These are phyloP conservation scores for Fraxinus ornus DNA, from an alignment of 305 asterid species.

Conservation along the genomic window DNA sequence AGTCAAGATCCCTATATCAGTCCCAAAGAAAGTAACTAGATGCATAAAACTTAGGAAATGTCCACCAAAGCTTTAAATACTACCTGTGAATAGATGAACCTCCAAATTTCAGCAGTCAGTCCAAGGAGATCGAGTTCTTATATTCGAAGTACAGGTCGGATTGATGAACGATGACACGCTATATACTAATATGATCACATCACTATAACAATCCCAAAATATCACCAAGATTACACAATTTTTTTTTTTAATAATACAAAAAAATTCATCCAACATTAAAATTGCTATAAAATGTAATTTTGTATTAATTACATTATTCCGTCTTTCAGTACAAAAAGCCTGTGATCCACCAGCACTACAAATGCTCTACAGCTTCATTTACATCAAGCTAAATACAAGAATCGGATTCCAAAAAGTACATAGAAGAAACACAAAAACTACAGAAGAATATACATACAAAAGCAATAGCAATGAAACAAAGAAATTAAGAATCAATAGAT, in stretches of 20 bases:
- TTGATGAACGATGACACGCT: not conserved
- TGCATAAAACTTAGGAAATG: slow-evolving; percentile 9
- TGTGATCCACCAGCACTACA: not conserved
- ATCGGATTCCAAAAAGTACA: slow-evolving; percentile 15
- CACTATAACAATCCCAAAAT: slow-evolving; percentile 21
- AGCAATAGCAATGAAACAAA: slow-evolving; percentile 8
- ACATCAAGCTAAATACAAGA: slow-evolving; percentile 26
- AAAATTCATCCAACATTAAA: slow-evolving; percentile 14
- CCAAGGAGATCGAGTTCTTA: slow-evolving; percentile 15
- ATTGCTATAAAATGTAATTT: slow-evolving; percentile 4
- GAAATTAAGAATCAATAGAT: slow-evolving; percentile 20
- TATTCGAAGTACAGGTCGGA: slow-evolving; percentile 15
- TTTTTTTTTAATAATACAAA: not conserved
- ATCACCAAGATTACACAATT: slow-evolving; percentile 24
- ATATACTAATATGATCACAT: slow-evolving; percentile 4
- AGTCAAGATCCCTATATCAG: slow-evolving; percentile 10
- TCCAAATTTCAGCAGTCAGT: slow-evolving; percentile 43
- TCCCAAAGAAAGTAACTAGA: not conserved
- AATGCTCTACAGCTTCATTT: not conserved
- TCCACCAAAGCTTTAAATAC: slow-evolving; percentile 40
- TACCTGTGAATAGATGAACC: slow-evolving; percentile 57
- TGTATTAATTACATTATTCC: not conserved
- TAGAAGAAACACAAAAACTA: slow-evolving; percentile 18
- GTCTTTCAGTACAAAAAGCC: not conserved
- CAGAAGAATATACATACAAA: slow-evolving; percentile 16